A percentile compares a stretch with the other conserved stretches of the same genome.
Conservation (phyloP, 2,329 filamentous ascomycete genomes). For the Colletotrichum somersetense region DNA sequence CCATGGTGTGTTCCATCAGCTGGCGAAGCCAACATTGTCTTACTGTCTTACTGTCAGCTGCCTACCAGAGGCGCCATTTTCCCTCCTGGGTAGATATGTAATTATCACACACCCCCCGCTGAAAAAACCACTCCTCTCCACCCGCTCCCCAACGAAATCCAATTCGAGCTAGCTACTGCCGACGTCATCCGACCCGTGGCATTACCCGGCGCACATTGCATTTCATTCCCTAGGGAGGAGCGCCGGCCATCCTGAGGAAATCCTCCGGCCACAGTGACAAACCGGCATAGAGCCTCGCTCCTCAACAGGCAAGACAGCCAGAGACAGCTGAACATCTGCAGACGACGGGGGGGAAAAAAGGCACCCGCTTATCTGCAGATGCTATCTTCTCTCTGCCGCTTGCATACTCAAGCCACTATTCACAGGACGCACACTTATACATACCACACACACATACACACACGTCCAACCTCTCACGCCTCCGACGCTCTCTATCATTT, state of each 20-base stretch:
- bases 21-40: background rate
- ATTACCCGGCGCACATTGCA: slow-evolving; percentile 36
- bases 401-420: slow-evolving; percentile 6
- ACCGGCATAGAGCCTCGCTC: background rate
- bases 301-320: slow-evolving; percentile 27
- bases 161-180: slow-evolving; percentile 28
- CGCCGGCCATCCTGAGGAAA: slow-evolving; percentile 16
- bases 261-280: slow-evolving; percentile 14
- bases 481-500: background rate
- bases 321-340: background rate
- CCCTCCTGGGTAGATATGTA: background rate
- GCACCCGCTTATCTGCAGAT: slow-evolving; percentile 13
- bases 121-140: slow-evolving; percentile 2
- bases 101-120: too few relatives aligned
- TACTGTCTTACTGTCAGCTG: background rate
- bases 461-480: slow-evolving; percentile 4
- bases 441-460: background rate
- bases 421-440: background rate
- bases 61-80: background rate
- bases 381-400: background rate
- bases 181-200: slow-evolving; percentile 41
- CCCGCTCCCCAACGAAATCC: slow-evolving; percentile 39
- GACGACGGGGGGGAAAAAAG: background rate
- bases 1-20: background rate
- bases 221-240: slow-evolving; percentile 35